Base-by-base conservation (phyloP, 192 early-diverging fungal species). In the Coemansia erecta region DNA sequence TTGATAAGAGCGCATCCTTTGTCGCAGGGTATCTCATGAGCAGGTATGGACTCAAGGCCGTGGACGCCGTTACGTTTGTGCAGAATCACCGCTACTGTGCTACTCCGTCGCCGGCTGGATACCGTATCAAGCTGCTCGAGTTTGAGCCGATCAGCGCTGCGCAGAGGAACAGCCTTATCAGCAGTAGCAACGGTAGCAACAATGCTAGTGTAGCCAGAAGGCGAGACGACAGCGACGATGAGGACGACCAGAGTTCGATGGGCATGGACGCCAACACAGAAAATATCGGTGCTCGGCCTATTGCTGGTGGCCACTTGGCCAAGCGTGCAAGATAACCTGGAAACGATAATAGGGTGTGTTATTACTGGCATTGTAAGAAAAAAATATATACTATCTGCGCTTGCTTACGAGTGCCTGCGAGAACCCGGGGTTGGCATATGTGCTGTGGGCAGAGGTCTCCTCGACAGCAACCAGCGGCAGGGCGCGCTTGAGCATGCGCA, bases 1-100 rank as follows among this genome's bases (percentile, higher is more conserved):
- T 97, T 50, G 90, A 89, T 4, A 80, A 93, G 57, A 86, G 86
- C 24, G 90, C 94, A 8, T 81, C 89, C 33, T 92, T 97, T 77
- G 90, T 94, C 0, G 86, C 93, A 23, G 93, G 92, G 3, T 97
- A 93, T 75, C 59, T 95, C 39, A 97, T 97, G 90, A 87, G 87
- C 57, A 80, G 81, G 0, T 82, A 86, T 68, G 69, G 80, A 1
- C 64, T 88, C 66, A 81, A 82, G 24, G 93, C 87, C 52, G 60
- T 77, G 21, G 77, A 86, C 17, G 90, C 92, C 3, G 92, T 89
- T 62, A 81, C 84, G 37, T 92, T 84, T 80, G 91, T 97, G 18
- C 94, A 95, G 68, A 90, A 87, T 56, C 82, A 85, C 45, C 58
- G 94, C 54, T 90, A 93, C 64, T 97, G 94, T 66, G 69, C 75